Base-by-base conservation (phyloP, 2,329 filamentous ascomycete species). In the Metarhizium humberi region DNA sequence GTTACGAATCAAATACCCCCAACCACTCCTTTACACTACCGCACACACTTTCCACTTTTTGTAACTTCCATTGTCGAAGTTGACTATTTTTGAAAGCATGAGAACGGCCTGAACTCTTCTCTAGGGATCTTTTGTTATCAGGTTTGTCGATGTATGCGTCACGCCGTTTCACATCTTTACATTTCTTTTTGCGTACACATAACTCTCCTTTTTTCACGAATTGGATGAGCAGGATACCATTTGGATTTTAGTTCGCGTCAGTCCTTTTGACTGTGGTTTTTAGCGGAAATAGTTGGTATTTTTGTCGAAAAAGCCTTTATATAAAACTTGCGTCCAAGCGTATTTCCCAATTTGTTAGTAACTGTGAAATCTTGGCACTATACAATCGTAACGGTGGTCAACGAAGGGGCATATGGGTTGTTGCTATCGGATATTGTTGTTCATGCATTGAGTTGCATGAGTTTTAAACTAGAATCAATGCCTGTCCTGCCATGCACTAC, bases 161-260 rank as follows among this genome's bases (percentile, higher is more conserved):
- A 40, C 20, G n/a, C 14, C 46, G 36, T 50, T 11, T 11, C 18
- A 8, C 25, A 48, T 48, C 16, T 20, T 16, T 56, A 56, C 14
- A 53, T 46, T 50, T 56, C 45, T 50, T 57, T 59, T 55, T 60
- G 59, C 57, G n/a, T 52, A 32, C 47, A 49, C 29, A 45, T 38
- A 16, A 45, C 50, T 53, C 45, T 51, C 50, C 42, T 52, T 52
- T 51, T 57, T 53, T 54, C 34, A 38, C 49, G 56, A 58, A 58
- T 53, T 59, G 54, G 57, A 62, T 50, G 58, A 58, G 52, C 50
- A 52, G 59, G 57, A 65, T 66, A 62, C 61, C 59, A 62, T 55
- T 60, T 63, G 55, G 30, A 7, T 14, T 52, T 49, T 29, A 55
- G 57, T 64, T 62, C 54, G 18, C 18, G 29, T 30, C 18, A 34